A percentile compares a stretch with the other conserved stretches of the same genome.
Evolutionary conservation across 495 filamentous ascomycete species (phyloP).

Genomic region (Pseudotulostoma volvatum): DNA sequence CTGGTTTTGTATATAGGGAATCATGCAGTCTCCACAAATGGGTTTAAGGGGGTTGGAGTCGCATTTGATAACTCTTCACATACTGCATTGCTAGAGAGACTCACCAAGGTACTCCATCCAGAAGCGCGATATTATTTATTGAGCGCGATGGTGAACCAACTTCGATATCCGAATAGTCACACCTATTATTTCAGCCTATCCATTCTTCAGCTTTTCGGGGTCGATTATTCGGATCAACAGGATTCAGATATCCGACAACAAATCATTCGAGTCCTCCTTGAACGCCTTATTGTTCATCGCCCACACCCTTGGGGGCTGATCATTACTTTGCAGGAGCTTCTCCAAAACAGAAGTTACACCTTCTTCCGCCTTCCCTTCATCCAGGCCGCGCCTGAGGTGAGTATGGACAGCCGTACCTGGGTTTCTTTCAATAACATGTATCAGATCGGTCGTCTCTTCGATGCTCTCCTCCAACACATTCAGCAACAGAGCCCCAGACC

Average conservation of each 20-base stretch:
- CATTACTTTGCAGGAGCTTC: slow-evolving; percentile 73
- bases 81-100: slow-evolving; percentile 51
- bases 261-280: slow-evolving; percentile 71
- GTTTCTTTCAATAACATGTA: not conserved
- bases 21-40: slow-evolving; percentile 41
- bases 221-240: slow-evolving; percentile 58
- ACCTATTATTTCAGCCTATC: slow-evolving; percentile 89
- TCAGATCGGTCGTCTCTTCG: slow-evolving; percentile 33
- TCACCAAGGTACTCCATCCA: slow-evolving; percentile 55
- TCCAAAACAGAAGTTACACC: slow-evolving; percentile 73
- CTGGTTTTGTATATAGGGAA: slow-evolving; percentile 70
- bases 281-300: slow-evolving; percentile 74
- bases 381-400: slow-evolving; percentile 71
- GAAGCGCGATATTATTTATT: slow-evolving; percentile 76
- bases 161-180: slow-evolving; percentile 75
- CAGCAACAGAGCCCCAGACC: slow-evolving; percentile 34
- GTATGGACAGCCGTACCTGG: slow-evolving; percentile 5
- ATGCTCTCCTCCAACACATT: slow-evolving; percentile 34
- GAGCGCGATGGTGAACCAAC: slow-evolving; percentile 73
- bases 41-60: slow-evolving; percentile 38
- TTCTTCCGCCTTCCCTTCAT: slow-evolving; percentile 92
- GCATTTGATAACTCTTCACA: slow-evolving; percentile 65
- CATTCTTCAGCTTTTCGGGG: slow-evolving; percentile 72
- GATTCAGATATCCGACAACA: slow-evolving; percentile 75
- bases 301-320: slow-evolving; percentile 95